Base-by-base conservation (phyloP, 805 yeast genomes). In the Suhomyces vadensis region DNA sequence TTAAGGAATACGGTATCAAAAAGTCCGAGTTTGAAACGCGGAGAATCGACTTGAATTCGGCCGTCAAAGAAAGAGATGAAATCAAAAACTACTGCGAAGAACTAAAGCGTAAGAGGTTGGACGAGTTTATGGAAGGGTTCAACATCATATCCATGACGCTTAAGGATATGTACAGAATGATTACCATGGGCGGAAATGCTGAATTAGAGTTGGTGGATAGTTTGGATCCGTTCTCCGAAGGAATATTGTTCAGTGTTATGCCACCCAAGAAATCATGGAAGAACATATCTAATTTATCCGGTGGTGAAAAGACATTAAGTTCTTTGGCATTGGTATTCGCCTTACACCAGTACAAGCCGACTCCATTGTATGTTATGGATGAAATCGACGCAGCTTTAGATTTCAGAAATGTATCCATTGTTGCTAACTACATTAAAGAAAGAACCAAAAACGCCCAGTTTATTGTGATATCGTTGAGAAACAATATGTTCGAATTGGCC, bases 131-230 rank as follows among this genome's bases (percentile, higher is more conserved):
- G 95, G 81, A 79, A 49, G 99, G 99, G 0, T 94, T 95, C 69
- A 79, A 83, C 52, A 75, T 82, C 16, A 94, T 94, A 22, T 89
- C 97, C 1, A 73, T 82, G 61, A 87, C 96, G 5, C 75, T 94
- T 51, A 94, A 92, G 62, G 97, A 89, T 56, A 91, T 94, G 98
- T 94, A 94, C 58, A 95, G 91, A 59, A 87, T 94, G 95, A 94
- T 94, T 48, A 94, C 99, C 1, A 90, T 92, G 95, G 99, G 99
- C 21, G 99, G 99, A 25, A 94, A 92, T 69, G 99, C 99, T 0
- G 99, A 94, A 63, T 74, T 94, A 26, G 99, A 94, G 63, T 75
- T 92, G 36, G 97, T 90, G 14, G 99, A 94, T 60, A 85, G 95
- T 48, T 76, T 92, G 60, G 98, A 94, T 65, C 99, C 99, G n/a